Conservation (phyloP, 208 protist species). For the Plasmodiophora brassicae region DNA sequence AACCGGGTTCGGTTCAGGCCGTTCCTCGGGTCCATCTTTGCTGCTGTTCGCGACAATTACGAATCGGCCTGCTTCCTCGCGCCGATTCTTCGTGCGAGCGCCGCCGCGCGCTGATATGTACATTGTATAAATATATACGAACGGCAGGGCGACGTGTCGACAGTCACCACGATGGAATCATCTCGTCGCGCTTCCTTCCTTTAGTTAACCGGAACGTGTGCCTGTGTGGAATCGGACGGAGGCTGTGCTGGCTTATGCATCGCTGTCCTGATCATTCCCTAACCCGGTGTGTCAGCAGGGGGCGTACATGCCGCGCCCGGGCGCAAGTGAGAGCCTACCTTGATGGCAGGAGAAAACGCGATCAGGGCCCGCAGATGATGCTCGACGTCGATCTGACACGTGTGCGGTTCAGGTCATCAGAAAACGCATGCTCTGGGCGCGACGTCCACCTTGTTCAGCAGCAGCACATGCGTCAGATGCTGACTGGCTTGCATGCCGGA, state of each 20-base stretch:
- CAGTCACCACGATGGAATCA: no score
- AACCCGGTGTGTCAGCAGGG: neutral
- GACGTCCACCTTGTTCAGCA: neutral
- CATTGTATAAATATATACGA: no score
- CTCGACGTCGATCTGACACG: neutral
- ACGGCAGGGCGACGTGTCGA: no score
- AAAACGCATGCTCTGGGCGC: no score
- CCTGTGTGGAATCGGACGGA: neutral
- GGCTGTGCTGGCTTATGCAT: neutral
- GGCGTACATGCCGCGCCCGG: neutral
- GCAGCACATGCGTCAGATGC: neutral
- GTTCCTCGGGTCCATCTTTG: neutral
- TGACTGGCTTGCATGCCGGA: neutral
- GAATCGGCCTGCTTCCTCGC: neutral
- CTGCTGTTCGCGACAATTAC: neutral
- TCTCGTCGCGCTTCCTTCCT: no score
- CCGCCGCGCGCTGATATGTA: no score
- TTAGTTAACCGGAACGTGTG: no score
- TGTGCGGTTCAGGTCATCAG: no score
- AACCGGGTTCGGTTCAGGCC: neutral
- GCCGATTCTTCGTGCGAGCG: neutral
- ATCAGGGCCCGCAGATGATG: neutral
- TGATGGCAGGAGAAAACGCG: neutral
- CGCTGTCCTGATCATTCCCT: neutral
- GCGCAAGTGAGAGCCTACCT: neutral